Evolutionary conservation across 192 early-diverging fungal genomes (phyloP).

Genomic region (Mortierella hygrophila): DNA sequence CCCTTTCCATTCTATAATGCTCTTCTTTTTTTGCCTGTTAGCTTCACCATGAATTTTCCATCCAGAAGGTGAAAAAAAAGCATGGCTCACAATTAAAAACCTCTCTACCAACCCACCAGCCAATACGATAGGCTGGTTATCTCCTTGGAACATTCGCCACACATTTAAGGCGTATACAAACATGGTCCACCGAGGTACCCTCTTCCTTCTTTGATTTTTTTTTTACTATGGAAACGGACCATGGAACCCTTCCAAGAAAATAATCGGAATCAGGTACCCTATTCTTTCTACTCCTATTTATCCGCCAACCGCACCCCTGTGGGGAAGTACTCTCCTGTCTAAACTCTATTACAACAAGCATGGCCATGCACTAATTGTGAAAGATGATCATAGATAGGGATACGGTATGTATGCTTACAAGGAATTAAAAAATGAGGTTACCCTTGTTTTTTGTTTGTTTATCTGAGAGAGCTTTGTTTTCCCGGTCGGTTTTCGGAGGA

Average conservation of each 20-base stretch:
- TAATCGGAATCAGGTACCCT: not conserved
- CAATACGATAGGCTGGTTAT: not conserved
- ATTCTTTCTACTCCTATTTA: not conserved
- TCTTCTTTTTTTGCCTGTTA: not conserved
- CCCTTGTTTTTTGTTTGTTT: not conserved
- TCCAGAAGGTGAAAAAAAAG: not conserved
- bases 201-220: not conserved
- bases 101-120: no score
- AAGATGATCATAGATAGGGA: not conserved
- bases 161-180: not conserved
- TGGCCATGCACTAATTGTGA: not conserved
- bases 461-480: not conserved
- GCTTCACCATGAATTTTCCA: not conserved
- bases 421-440: not conserved
- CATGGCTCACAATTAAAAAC: not conserved
- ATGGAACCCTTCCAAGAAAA: not conserved
- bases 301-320: not conserved
- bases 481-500: slow-evolving; percentile 1
- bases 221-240: not conserved
- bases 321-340: not conserved
- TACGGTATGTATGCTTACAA: not conserved
- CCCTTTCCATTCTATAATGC: not conserved
- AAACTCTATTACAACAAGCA: not conserved
- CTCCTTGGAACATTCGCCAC: not conserved
- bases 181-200: not conserved